Conservation (phyloP, 1,284 basidiomycete species). For the Ceratobasidium theobromae region DNA sequence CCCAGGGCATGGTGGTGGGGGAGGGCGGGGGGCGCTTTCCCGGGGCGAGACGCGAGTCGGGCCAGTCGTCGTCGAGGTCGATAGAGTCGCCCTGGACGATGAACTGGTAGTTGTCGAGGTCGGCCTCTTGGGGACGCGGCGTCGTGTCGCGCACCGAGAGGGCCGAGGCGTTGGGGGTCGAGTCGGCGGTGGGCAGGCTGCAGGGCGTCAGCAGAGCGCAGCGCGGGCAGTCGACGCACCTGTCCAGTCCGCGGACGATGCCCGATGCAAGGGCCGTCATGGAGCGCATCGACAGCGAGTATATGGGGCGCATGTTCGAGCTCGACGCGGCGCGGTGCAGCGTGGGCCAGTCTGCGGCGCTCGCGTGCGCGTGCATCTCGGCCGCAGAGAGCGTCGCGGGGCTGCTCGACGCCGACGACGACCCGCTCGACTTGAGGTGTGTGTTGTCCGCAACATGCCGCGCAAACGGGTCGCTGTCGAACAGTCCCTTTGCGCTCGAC, state of each 20-base stretch:
- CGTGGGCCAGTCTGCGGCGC: not conserved
- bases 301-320: no score
- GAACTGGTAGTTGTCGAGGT: conserved; percentile 20
- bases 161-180: no score
- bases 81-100: not conserved
- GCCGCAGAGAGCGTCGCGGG: not conserved
- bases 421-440: no score
- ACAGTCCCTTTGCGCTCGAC: no score
- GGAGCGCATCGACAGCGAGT: not conserved
- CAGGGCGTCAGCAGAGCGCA: not conserved
- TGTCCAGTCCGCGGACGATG: not conserved
- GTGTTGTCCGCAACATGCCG: no score
- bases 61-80: no score
- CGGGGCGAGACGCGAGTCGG: no score
- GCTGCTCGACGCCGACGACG: no score
- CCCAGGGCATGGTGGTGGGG: conserved; percentile 20
- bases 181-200: no score
- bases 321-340: no score
- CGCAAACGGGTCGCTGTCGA: no score
- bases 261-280: not conserved
- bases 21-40: conserved; percentile 24
- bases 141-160: conserved; percentile 2
- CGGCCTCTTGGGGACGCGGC: conserved; percentile 4
- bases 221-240: not conserved
- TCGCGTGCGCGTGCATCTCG: not conserved